Base-by-base conservation (phyloP, 805 yeast genomes). In the Lipomyces sp. region DNA sequence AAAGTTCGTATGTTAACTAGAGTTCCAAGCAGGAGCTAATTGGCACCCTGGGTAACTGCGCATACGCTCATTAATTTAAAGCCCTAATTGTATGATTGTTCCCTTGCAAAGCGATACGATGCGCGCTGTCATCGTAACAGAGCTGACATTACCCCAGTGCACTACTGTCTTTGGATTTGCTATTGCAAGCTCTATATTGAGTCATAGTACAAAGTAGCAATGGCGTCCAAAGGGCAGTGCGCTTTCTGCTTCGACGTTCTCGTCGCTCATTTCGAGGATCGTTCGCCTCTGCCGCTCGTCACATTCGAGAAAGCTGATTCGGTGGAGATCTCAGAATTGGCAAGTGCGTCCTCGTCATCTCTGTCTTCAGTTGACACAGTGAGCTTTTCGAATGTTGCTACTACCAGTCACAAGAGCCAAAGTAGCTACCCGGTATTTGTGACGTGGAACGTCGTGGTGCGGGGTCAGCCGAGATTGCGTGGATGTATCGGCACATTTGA, bases 401-500 rank as follows among this genome's bases (percentile, higher is more conserved):
- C 51, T n/a, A 8, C 60, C 1, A 18, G 29, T 33, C 37, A 34
- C 57, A 45, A 15, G 10, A 15, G 24, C 24, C 29, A 42, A 6
- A 34, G 34, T 8, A 51, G 18, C 53, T 78, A 80, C 5, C 95
- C 98, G 0, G 78, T 94, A 34, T 95, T 95, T 78, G 89, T 94
- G 39, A 95, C 98, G 0, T 95, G 97, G 97, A 87, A 83, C 64
- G 71, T 73, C 24, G 64, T 69, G 3, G 60, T 76, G 18, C 48
- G 37, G 2, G 66, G 64, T 11, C 56, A 64, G 77, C 33, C 78
- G 80, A 35, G 72, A 13, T 79, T 94, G 58, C 81, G 98, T 54
- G 99, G 99, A 0, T 94, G 99, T 75, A 95, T 94, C 63, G 99
- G 99, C 0, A 93, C 97, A 0, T 95, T 95, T 75, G 79, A 82